Evolutionary conservation across 2,329 filamentous ascomycete genomes (phyloP), one percentile per base, ranked within the genome.

Genomic region (Aspergillus tamarii): DNA sequence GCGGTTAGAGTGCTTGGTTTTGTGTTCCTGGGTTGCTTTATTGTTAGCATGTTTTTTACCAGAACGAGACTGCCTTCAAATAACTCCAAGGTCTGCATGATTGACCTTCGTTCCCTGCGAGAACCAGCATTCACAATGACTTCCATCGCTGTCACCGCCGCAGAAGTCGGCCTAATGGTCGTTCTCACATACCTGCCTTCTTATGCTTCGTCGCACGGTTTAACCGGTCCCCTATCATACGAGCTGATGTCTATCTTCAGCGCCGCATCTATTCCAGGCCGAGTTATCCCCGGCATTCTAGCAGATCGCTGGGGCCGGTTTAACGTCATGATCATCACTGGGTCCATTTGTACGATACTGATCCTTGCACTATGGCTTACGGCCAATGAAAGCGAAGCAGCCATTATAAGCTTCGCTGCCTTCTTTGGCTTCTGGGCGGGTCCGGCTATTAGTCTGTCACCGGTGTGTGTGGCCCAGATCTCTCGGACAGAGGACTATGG

Each of bases 391-490:
- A 68, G 66, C 32, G 58, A 59, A 10, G 69, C 69, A 1, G 61
- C 66, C 8, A 67, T 75, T 10, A 66, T 76, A 10, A 65, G 59
- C 12, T 76, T 66, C 34, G 67, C 70, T 0, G 64, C 70, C 0
- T 62, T 76, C 0, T 76, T 66, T 32, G 67, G 67, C 9, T 66
- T 67, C 30, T 69, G 60, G 64, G 70, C 66, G 19, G 73, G 73
- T 7, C 60, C 73, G 11, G 67, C 66, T 7, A 70, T 75, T 26
- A 72, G 69, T 32, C 60, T 76, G 14, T 66, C 71, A 2, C 74
- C 74, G 11, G 72, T 74, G 6, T 75, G 72, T 59, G 66, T 76
- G 9, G 66, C 67, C 5, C 73, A 76, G 48, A 64, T 76, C 5
- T 76, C 70, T 32, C 62, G 64, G 30, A 73, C 70, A 1, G 69